Conservation (phyloP, 2,329 filamentous ascomycete species). For the Botrytis tulipae region DNA sequence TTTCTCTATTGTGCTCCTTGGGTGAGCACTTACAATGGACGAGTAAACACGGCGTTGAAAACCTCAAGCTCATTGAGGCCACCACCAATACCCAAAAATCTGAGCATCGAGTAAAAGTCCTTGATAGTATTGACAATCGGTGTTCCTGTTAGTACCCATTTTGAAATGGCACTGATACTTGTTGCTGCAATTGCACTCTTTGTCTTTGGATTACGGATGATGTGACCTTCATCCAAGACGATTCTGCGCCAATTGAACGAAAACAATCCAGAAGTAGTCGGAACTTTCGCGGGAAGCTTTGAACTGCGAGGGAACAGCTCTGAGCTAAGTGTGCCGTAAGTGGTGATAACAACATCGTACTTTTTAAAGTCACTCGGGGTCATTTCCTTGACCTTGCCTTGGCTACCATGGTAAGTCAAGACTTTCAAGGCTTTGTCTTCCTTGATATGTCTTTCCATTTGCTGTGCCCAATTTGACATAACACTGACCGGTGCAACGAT, state of each 20-base stretch:
- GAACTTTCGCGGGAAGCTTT: constrained; percentile 43
- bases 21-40: constrained; percentile 52
- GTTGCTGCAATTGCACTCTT: constrained; percentile 69
- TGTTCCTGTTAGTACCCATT: constrained; percentile 79
- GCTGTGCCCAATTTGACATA: constrained; percentile 87
- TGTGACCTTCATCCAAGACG: constrained; percentile 81
- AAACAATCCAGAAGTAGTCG: constrained; percentile 52
- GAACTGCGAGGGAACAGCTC: constrained; percentile 57
- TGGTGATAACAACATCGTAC: constrained; percentile 79
- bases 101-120: constrained; percentile 76
- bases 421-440: constrained; percentile 61
- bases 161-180: constrained; percentile 64
- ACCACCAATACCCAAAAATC: constrained; percentile 73
- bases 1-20: not conserved
- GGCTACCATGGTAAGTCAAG: constrained; percentile 70
- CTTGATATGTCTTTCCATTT: constrained; percentile 71
- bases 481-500: constrained; percentile 81
- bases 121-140: constrained; percentile 81
- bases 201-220: constrained; percentile 73
- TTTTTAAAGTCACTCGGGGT: constrained; percentile 55
- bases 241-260: constrained; percentile 73
- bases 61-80: constrained; percentile 70
- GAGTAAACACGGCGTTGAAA: constrained; percentile 70
- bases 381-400: constrained; percentile 51
- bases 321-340: constrained; percentile 71